These are phyloP conservation scores for Gymnopus androsaceus DNA, from an alignment of 1,284 basidiomycete species.

Conservation along the genomic window DNA sequence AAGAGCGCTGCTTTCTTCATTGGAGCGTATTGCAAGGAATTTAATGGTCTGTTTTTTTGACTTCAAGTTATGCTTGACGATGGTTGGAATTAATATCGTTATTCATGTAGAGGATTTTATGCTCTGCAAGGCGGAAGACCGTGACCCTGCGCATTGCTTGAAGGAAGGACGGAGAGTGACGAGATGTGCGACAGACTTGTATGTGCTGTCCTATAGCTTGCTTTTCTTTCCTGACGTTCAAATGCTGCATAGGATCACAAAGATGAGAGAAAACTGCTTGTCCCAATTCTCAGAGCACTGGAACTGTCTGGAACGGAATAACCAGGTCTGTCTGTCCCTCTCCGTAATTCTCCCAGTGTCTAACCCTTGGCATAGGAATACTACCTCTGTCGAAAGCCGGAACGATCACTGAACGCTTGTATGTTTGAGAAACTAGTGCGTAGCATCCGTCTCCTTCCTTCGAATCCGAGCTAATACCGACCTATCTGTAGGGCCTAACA, in stretches of 20 bases:
- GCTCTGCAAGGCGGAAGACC: conserved; percentile 95
- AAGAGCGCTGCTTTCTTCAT: conserved; percentile 98
- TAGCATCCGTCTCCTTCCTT: conserved; percentile 9
- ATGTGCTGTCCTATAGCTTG: conserved; percentile 37
- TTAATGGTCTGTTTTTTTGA: conserved; percentile 75
- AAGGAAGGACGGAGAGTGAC: conserved; percentile 97
- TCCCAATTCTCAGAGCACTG: conserved; percentile 92
- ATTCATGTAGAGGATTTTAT: conserved; percentile 89
- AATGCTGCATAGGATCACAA: conserved; percentile 67
- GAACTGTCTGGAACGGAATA: conserved; percentile 93
- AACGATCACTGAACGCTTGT: conserved; percentile 90
- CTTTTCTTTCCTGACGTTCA: not conserved
- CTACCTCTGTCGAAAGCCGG: conserved; percentile 87
- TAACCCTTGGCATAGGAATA: conserved; percentile 67
- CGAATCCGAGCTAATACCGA: not conserved
- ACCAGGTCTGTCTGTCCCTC: conserved; percentile 67
- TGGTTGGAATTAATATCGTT: not conserved
- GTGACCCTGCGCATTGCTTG: conserved; percentile 90
- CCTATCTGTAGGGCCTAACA: conserved; percentile 68
- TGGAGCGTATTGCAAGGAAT: conserved; percentile 93
- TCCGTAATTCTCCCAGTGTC: not conserved
- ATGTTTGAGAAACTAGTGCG: conserved; percentile 94
- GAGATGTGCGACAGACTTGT: conserved; percentile 94
- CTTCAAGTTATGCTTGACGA: conserved; percentile 8
- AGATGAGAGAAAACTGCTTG: conserved; percentile 92